Base-by-base conservation (phyloP, 371 early-diverging fungal genomes). In the Circinella minor region DNA sequence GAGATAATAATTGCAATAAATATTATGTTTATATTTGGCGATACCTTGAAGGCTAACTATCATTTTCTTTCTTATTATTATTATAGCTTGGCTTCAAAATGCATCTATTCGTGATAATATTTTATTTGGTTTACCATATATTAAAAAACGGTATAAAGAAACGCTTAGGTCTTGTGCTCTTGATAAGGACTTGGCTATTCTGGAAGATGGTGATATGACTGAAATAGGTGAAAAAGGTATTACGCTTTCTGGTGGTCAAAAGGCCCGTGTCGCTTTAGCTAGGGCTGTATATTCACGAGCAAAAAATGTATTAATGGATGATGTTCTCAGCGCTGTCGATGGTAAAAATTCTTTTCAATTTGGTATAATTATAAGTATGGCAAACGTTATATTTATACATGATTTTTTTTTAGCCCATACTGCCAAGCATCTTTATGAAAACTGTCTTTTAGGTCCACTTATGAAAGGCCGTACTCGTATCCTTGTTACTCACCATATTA, bases 181-280 rank as follows among this genome's bases (percentile, higher is more conserved):
- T 36, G 81, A 83, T 0, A 82, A 92, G 36, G 98, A 98, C 75
- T 77, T 97, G 62, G 90, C 92, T 46, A 93, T 91, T 36, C 77
- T 98, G 36, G 86, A 88, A 17, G 78, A 88, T 47, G 96, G 96
- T 27, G 98, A 97, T 78, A 69, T 83, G 70, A 96, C 97, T 0
- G 94, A 95, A 80, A 89, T 96, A 62, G 97, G 96, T 51, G 96
- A 95, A 77, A 89, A 90, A 65, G 97, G 96, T 8, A 87, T 95
- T 38, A 93, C 93, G 3, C 78, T 96, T 11, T 93, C 94, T 62
- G 97, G 98, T 60, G 96, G 96, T 2, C 93, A 94, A 77, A 90
- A 91, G 72, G 92, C 92, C 61, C 91, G 93, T 73, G 91, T 95
- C 10, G 82, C 92, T 0, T 76, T 95, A 46, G 97, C 96, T 0